A percentile compares a stretch with the other conserved stretches of the same genome.
These are phyloP conservation scores for Cystofilobasidium macerans DNA, from an alignment of 768 basidiomycete species.

Conservation along the genomic window DNA sequence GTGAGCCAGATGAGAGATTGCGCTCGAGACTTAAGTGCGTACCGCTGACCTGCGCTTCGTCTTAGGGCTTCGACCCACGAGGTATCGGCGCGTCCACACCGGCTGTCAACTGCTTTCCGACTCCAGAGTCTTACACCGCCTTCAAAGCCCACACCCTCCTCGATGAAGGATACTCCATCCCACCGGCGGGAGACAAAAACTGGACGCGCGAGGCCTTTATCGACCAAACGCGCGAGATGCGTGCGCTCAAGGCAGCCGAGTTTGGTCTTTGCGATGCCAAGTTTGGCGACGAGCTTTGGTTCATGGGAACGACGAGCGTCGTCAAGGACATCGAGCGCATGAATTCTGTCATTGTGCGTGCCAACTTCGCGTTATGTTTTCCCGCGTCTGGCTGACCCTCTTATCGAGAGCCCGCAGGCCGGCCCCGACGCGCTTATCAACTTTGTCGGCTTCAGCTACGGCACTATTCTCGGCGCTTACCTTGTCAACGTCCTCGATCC, in stretches of 20 bases:
- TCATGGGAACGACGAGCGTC: constrained; percentile 28
- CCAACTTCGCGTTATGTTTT: not conserved
- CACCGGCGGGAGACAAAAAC: constrained; percentile 9
- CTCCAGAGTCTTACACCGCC: not conserved
- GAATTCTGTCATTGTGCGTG: not conserved
- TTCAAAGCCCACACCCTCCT: constrained; percentile 24
- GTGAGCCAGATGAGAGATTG: not conserved
- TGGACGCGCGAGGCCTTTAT: constrained; percentile 6
- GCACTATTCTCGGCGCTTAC: constrained; percentile 28
- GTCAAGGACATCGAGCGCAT: constrained; percentile 28
- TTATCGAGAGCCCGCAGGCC: too few relatives aligned
- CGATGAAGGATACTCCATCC: constrained; percentile 18
- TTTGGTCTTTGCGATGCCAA: constrained; percentile 15
- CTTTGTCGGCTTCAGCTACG: constrained; percentile 26
- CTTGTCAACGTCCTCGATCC: constrained; percentile 23
- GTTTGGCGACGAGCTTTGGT: constrained; percentile 24
- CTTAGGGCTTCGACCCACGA: constrained; percentile 26
- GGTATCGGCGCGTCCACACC: constrained; percentile 27
- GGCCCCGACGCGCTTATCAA: constrained; percentile 27
- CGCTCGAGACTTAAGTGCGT: not conserved
- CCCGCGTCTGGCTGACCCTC: not conserved
- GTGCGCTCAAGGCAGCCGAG: constrained; percentile 22
- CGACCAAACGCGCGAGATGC: constrained; percentile 23
- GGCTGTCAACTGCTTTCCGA: constrained; percentile 23
- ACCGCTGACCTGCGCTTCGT: not conserved